phyloP scores from a whole-genome alignment of 768 basidiomycete genomes.

The Panus rudis region DNA sequence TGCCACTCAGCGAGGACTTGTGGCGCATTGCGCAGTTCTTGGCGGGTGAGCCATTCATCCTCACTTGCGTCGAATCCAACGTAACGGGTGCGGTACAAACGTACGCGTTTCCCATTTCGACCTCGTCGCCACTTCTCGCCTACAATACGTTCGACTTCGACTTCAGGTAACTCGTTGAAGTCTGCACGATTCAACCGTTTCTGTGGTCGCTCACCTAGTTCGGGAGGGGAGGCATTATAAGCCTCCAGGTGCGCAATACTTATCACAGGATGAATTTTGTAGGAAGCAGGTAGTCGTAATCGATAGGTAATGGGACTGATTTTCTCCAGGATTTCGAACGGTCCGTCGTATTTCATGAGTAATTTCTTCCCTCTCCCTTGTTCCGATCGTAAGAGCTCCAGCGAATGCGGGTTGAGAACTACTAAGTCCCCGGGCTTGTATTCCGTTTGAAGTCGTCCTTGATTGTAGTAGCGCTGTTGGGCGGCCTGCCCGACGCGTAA shows the following conservation, averaged over 20 bases:
- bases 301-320: slow-evolving; percentile 23
- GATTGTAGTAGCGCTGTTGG: slow-evolving; percentile 14
- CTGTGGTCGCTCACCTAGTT: not conserved
- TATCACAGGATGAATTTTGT: slow-evolving; percentile 26
- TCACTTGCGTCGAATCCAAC: not conserved
- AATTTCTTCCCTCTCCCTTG: slow-evolving; percentile 13
- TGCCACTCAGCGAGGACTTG: not conserved
- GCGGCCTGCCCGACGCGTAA: not conserved
- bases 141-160: not conserved
- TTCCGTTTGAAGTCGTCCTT: slow-evolving; percentile 5
- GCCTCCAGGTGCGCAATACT: slow-evolving; percentile 27
- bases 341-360: slow-evolving; percentile 23
- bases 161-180: not conserved
- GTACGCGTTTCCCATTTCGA: not conserved
- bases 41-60: slow-evolving; percentile 8
- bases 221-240: slow-evolving; percentile 2
- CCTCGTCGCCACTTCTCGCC: not conserved
- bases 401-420: slow-evolving; percentile 1
- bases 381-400: not conserved
- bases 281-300: slow-evolving; percentile 22
- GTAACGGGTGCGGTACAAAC: not conserved
- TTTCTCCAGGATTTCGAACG: slow-evolving; percentile 24
- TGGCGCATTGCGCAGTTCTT: slow-evolving; percentile 5
- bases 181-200: not conserved
- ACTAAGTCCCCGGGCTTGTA: slow-evolving; percentile 26